Conservation (phyloP, 2,329 filamentous ascomycete species). For the Claviceps africana region DNA sequence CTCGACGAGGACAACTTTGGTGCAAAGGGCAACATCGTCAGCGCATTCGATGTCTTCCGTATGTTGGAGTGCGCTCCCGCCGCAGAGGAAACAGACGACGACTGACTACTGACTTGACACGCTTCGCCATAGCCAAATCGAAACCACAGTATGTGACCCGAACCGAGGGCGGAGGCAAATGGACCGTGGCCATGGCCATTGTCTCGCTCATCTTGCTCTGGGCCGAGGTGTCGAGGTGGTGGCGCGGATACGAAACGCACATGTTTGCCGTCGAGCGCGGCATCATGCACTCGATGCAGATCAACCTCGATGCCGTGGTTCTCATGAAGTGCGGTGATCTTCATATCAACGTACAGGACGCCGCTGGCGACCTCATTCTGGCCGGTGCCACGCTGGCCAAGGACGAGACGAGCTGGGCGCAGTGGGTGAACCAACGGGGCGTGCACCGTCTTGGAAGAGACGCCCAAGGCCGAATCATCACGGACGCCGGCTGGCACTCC, state of each 20-base stretch:
- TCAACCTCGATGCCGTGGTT: slow-evolving; percentile 91
- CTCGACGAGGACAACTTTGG: slow-evolving; percentile 70
- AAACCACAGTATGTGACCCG: slow-evolving; percentile 84
- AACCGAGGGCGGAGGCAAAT: slow-evolving; percentile 79
- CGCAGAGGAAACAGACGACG: no score
- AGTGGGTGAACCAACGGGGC: slow-evolving; percentile 64
- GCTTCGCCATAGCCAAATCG: slow-evolving; percentile 61
- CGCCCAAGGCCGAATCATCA: slow-evolving; percentile 37
- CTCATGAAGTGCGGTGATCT: slow-evolving; percentile 76
- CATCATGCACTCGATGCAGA: slow-evolving; percentile 72
- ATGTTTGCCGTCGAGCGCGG: slow-evolving; percentile 91
- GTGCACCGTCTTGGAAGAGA: slow-evolving; percentile 47
- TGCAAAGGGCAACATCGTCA: slow-evolving; percentile 54
- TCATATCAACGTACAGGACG: slow-evolving; percentile 96
- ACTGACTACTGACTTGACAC: not conserved
- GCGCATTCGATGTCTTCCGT: slow-evolving; percentile 97
- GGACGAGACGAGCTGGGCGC: slow-evolving; percentile 65
- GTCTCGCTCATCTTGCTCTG: slow-evolving; percentile 63
- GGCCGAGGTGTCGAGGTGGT: slow-evolving; percentile 71
- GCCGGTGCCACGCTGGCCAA: slow-evolving; percentile 60
- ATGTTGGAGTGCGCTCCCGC: slow-evolving; percentile 26
- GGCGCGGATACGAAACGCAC: slow-evolving; percentile 69
- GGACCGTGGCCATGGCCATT: slow-evolving; percentile 70
- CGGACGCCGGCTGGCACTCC: slow-evolving; percentile 42
- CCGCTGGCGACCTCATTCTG: slow-evolving; percentile 79